Evolutionary conservation across 2,329 filamentous ascomycete species (phyloP).

Genomic region (Cryphonectria carpinicola): DNA sequence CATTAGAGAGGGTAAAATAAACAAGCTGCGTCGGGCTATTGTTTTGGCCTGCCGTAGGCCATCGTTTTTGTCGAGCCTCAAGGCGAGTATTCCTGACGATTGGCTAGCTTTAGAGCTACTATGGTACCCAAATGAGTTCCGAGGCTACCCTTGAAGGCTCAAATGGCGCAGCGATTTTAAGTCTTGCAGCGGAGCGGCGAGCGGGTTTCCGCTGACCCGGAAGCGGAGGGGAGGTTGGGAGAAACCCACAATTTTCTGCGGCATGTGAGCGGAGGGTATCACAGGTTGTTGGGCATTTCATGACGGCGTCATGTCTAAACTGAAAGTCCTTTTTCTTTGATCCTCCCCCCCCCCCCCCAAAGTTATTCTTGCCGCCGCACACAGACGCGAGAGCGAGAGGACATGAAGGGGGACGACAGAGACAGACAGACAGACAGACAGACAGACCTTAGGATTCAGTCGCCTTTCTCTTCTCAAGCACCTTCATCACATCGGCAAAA

Average conservation of each 20-base stretch:
- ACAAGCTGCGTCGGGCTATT: no score
- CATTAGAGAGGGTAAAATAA: no score
- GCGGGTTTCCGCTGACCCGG: neutral
- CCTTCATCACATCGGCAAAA: conserved; percentile 77
- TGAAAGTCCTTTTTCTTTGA: neutral
- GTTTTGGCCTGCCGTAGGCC: no score
- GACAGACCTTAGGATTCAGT: conserved; percentile 32
- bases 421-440: neutral
- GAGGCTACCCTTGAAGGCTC: no score
- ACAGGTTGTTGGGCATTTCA: conserved; percentile 1
- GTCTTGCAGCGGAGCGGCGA: neutral
- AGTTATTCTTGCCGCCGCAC: no score
- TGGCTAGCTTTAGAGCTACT: no score
- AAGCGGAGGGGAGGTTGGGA: conserved; percentile 7
- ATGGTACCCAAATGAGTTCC: no score
- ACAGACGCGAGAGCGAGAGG: no score
- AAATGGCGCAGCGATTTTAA: no score
- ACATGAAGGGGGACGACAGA: neutral
- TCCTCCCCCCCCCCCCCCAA: no score
- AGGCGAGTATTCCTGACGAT: no score
- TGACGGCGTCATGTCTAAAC: neutral
- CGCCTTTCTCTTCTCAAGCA: conserved; percentile 66
- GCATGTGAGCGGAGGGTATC: conserved; percentile 4
- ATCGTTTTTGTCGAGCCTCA: no score
- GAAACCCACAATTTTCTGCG: conserved; percentile 1